Evolutionary conservation across 352 stramenopile genomes (phyloP), one percentile per base, ranked within the genome.

Genomic region (Phytopythium ostracodes): DNA sequence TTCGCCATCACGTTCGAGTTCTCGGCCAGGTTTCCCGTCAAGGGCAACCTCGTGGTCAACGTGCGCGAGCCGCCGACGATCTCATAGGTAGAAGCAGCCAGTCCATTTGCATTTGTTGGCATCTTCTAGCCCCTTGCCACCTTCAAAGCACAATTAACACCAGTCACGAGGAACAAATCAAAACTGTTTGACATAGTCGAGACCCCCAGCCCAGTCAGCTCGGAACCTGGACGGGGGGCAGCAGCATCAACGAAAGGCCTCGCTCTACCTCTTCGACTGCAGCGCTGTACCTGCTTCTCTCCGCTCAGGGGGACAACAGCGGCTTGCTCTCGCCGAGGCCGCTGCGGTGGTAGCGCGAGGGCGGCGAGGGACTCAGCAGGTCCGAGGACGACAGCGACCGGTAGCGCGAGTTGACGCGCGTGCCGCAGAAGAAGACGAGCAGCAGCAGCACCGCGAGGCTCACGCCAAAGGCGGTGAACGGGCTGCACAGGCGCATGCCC

Each of bases 361-460:
- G 68, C 12, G 84, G 84, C 55, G 84, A 90, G 12, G 78, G 68
- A 46, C 80, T 91, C 49, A 91, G 44, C 43, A 89, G 85, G 67
- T 82, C 91, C 63, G 77, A 89, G 15, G 79, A 87, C 53, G 84
- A 93, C 18, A 93, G 63, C 43, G 79, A 81, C 11, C 82, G 82
- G 70, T 85, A 92, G 40, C 82, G 81, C 64, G 77, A 88, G 71
- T 92, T 89, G 52, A 94, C 81, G 60, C 71, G 67, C 42, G 82
- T 92, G 63, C 84, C 84, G 35, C 79, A 92, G 65, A 94, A 94
- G 54, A 89, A 89, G 24, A 94, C 84, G 55, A 91, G 58, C 40
- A 92, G 68, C 38, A 94, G 72, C 57, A 94, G 77, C 51, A 81
- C 71, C 0, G 79, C 84, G 27, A 94, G 72, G 36, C 79, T 89